These are phyloP conservation scores for Trichomonas vaginalis DNA, from an alignment of 208 protist species.

Conservation along the genomic window DNA sequence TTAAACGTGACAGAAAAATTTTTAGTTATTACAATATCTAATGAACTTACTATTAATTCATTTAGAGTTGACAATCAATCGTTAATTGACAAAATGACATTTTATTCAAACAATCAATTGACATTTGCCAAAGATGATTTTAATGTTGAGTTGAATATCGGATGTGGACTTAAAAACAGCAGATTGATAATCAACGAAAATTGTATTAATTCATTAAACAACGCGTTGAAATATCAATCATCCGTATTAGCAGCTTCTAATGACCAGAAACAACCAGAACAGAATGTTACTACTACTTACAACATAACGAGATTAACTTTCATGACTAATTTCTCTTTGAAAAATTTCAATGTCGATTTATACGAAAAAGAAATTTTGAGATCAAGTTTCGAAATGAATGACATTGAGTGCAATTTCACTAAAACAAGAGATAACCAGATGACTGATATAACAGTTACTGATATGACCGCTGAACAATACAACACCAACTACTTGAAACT, in stretches of 20 bases:
- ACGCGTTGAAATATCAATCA: not conserved
- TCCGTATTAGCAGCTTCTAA: not conserved
- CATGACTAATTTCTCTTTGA: not conserved
- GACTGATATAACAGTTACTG: not conserved
- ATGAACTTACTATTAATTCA: not conserved
- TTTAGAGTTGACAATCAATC: not conserved
- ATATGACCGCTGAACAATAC: not conserved
- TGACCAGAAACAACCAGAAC: not conserved
- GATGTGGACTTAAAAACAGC: not conserved
- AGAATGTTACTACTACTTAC: not conserved
- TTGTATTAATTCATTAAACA: not conserved
- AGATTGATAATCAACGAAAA: not conserved
- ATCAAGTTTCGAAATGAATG: not conserved
- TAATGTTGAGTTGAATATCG: not conserved
- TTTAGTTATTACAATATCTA: not conserved
- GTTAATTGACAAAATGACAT: not conserved
- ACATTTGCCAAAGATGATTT: not conserved
- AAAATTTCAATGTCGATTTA: not conserved
- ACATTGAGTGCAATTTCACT: not conserved
- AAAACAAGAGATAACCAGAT: not conserved
- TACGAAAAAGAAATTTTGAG: not conserved
- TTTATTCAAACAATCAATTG: not conserved
- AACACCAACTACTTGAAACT: not conserved
- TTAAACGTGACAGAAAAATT: not conserved
- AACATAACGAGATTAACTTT: not conserved